Evolutionary conservation across 768 basidiomycete genomes (phyloP), one percentile per base, ranked within the genome.

Genomic region (Rhizopogon salebrosus): DNA sequence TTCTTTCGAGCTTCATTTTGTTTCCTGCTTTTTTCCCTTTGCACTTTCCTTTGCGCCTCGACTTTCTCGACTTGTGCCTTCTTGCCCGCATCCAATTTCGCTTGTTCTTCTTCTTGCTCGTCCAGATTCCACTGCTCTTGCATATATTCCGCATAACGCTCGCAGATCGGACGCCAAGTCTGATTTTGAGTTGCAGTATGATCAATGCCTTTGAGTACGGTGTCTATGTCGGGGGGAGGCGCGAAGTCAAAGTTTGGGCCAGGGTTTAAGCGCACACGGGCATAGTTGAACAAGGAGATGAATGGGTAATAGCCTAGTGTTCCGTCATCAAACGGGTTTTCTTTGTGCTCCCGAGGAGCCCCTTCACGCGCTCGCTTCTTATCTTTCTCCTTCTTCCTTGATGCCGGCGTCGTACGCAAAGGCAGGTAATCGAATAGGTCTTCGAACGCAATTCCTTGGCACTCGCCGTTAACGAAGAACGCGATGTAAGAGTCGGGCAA

Each of bases 291-390:
- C 35, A 95, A 75, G 4, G 92, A 95, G 57, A 97, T 82, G 72
- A 98, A 86, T 0, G 95, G 93, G 66, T 93, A 98, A 70, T 99
- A 99, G 1, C 97, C 97, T 6, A 97, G 72, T 18, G 88, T 85
- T 18, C 95, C 97, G 66, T 99, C 97, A 66, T 99, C 94, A 61
- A 92, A 90, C 3, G 80, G 80, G 56, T 94, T 94, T 70, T 91
- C 88, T 54, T 79, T 78, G 64, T 87, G 86, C 60, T 89, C 84
- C 49, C 85, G 83, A 9, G 72, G 66, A 42, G 84, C 82, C 46
- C 82, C 84, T 63, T 84, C 80, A 51, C 80, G 79, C n/a, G 76
- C 70, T 35, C 79, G 77, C 61, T 80, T 84, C 63, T 80, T 81
- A 18, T 68, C 62, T 27, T 51, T 68, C 53, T 82, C 83, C 65